Evolutionary conservation across 2,329 filamentous ascomycete species (phyloP).

Genomic region (Xenosphaeropsis pyriputrescens): DNA sequence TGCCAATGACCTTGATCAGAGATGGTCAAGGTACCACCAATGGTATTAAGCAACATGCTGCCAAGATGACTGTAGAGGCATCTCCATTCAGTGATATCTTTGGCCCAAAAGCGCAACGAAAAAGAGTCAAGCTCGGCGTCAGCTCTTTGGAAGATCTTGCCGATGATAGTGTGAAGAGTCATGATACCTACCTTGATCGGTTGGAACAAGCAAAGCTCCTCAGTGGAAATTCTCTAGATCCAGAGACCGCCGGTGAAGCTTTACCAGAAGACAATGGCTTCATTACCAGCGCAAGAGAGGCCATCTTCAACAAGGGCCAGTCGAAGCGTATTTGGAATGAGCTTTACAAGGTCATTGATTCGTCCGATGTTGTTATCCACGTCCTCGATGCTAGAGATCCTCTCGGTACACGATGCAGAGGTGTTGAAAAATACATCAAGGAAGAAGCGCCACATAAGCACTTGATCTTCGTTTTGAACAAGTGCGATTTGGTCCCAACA

Average conservation of each 20-base stretch:
- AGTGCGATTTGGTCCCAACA: constrained; percentile 85
- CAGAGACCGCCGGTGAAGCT: constrained; percentile 29
- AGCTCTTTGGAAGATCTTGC: constrained; percentile 72
- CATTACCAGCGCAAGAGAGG: constrained; percentile 55
- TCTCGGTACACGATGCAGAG: constrained; percentile 75
- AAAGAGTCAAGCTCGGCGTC: constrained; percentile 79
- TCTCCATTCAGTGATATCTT: constrained; percentile 81
- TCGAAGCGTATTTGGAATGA: constrained; percentile 97
- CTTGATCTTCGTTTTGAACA: constrained; percentile 78
- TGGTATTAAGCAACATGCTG: constrained; percentile 80
- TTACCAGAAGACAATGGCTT: constrained; percentile 24
- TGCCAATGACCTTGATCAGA: constrained; percentile 86
- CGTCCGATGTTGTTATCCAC: constrained; percentile 91
- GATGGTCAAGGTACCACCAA: constrained; percentile 59
- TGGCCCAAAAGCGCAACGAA: constrained; percentile 83
- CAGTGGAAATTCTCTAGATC: constrained; percentile 49
- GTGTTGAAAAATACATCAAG: constrained; percentile 83
- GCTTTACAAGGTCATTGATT: constrained; percentile 87
- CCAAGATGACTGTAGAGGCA: constrained; percentile 85
- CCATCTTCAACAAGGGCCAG: constrained; percentile 89
- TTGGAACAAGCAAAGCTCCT: constrained; percentile 66
- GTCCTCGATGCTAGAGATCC: constrained; percentile 84
- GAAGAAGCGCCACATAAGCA: constrained; percentile 96
- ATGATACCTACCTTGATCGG: constrained; percentile 69
- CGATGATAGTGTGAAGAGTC: constrained; percentile 62